Base-by-base conservation (phyloP, 306 rosid genomes). In the Cotoneaster glaucophyllus region DNA sequence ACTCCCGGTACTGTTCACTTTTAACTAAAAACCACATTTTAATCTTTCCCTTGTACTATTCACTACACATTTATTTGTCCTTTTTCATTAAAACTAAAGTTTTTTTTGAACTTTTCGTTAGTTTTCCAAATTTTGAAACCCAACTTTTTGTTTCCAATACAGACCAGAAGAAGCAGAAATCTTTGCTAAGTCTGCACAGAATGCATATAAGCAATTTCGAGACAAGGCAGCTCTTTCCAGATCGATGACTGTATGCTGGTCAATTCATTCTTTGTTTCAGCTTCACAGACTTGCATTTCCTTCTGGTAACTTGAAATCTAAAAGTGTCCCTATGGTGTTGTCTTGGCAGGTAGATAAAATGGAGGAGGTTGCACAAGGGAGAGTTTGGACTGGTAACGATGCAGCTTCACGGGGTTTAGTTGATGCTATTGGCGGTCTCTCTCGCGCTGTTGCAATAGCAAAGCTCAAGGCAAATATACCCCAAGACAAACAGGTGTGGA, bases 321-420 rank as follows among this genome's bases (percentile, higher is more conserved):
- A 13, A 32, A 74, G 81, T 64, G 28, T 54, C 64, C 17, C 75
- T 10, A 11, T 18, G 24, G 41, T 28, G 22, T 80, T 73, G 50
- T 28, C 69, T 74, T 74, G 32, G 75, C 71, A 95, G 98, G 93
- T 90, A 67, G 98, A 92, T 69, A 82, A 92, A 82, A 95, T 92
- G 97, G 97, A 95, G 79, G 91, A 87, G 84, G 88, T 95, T 77
- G 98, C 98, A 53, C 97, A 92, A 74, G 98, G 98, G 68, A 88
- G 98, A 81, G 92, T 95, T 74, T 92, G 98, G 98, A 82, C 96
- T 0, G 96, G 97, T 71, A 86, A 86, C 61, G 97, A 92, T 32
- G 97, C 98, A 57, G 95, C 85, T 61, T 89, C 90, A 7, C 84
- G 43, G 34, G 97, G 98, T 76, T 85, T 95, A 76, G 87, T 95